Conservation (phyloP, 495 filamentous ascomycete species). For the Penicillium odoratum region DNA sequence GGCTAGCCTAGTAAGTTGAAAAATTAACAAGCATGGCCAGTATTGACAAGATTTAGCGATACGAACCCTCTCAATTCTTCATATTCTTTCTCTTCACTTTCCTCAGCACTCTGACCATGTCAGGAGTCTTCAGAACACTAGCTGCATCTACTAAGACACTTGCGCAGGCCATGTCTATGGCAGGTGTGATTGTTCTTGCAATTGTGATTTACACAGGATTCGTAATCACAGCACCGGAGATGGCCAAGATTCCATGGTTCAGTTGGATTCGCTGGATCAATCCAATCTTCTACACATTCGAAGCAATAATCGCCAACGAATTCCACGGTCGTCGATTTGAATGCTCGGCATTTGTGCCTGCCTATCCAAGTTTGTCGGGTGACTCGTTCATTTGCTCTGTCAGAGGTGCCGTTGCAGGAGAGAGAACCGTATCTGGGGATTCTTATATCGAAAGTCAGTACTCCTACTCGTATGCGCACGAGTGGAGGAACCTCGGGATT, state of each 20-base stretch:
- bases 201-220: conserved; percentile 53
- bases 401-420: conserved; percentile 54
- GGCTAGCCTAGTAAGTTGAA: conserved; percentile 45
- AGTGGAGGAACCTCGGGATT: conserved; percentile 69
- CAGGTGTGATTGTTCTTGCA: conserved; percentile 46
- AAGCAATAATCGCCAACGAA: conserved; percentile 52
- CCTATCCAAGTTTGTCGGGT: conserved; percentile 47
- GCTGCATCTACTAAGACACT: conserved; percentile 48
- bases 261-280: conserved; percentile 52
- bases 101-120: conserved; percentile 57
- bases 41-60: conserved; percentile 31
- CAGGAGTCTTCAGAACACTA: conserved; percentile 47
- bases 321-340: conserved; percentile 55
- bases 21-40: background rate
- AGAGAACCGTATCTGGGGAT: conserved; percentile 52
- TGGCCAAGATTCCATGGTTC: conserved; percentile 50
- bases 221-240: conserved; percentile 44
- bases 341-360: conserved; percentile 53
- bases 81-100: conserved; percentile 60
- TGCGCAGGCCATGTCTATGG: conserved; percentile 51
- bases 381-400: conserved; percentile 51
- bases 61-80: conserved; percentile 58
- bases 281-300: conserved; percentile 47
- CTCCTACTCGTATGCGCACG: conserved; percentile 54
- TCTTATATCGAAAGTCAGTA: conserved; percentile 56